Conservation (phyloP, 306 rosid genomes). For the Macrotyloma uniflorum region DNA sequence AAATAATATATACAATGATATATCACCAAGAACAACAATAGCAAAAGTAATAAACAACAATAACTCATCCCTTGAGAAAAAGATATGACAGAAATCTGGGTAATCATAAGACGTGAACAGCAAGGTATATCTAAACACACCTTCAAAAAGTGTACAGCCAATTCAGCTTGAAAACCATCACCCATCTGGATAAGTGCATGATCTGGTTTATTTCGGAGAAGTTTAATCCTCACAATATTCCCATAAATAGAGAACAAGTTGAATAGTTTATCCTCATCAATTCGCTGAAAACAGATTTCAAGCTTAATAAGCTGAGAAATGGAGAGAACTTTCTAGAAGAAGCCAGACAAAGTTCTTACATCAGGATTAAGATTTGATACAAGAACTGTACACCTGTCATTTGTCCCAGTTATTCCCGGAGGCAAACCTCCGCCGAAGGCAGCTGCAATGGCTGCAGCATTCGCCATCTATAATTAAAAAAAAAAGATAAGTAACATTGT, state of each 20-base stretch:
- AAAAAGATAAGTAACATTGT: background rate
- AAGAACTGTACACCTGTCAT: slow-evolving; percentile 89
- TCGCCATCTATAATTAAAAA: slow-evolving; percentile 64
- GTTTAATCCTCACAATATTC: slow-evolving; percentile 88
- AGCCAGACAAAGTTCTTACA: slow-evolving; percentile 53
- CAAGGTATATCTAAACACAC: slow-evolving; percentile 48
- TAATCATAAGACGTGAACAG: background rate
- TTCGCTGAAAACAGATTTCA: slow-evolving; percentile 61
- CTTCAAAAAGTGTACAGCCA: slow-evolving; percentile 93
- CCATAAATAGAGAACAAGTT: slow-evolving; percentile 92
- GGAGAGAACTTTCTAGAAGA: background rate
- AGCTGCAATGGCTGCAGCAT: slow-evolving; percentile 88
- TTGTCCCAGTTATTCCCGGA: slow-evolving; percentile 90
- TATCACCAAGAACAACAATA: background rate
- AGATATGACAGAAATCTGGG: background rate
- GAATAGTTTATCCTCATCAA: slow-evolving; percentile 94
- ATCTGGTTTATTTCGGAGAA: slow-evolving; percentile 91
- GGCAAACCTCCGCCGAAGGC: slow-evolving; percentile 96
- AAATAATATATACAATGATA: background rate
- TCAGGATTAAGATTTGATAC: slow-evolving; percentile 87
- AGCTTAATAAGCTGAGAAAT: background rate
- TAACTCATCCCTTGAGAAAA: background rate
- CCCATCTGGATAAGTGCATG: slow-evolving; percentile 97
- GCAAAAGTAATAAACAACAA: background rate
- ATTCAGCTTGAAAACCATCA: slow-evolving; percentile 94